Evolutionary conservation across 345 rosid species (phyloP), one percentile per base, ranked within the genome.

Genomic region (Nasturtium officinale): DNA sequence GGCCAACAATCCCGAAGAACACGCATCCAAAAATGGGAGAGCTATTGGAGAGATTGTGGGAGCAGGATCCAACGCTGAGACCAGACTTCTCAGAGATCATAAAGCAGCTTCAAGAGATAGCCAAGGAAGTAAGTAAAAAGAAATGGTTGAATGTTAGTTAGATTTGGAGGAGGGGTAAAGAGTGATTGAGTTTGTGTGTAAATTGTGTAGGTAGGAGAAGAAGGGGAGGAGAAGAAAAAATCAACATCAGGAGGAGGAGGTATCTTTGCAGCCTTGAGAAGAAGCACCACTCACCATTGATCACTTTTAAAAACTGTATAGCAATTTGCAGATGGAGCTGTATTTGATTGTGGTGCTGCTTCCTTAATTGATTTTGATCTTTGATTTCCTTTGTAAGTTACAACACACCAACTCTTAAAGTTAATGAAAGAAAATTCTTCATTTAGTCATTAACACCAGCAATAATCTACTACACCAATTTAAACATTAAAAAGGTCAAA

Each of bases 11-110:
- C 3, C 96, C 96, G 0, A 86, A 87, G 82, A 53, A 86, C 67
- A 84, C 87, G 37, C 83, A 79, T 65, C 87, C 91, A 2, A 89
- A 82, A 81, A 76, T 95, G 35, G 74, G 76, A 42, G 96, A 83
- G 74, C 80, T 95, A 46, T 84, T 95, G 32, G 87, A 84, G 79
- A 88, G 78, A 79, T 81, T 85, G 71, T 95, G 99, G 99, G 89
- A 89, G 74, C 86, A 91, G 83, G 97, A 95, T 85, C 91, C 99
- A 42, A 73, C 83, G 38, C 35, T 54, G 67, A 89, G 99, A 81
- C 99, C 99, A 7, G 96, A 91, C 75, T 95, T 95, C 61, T 77
- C 93, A 1, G 96, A 91, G 84, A 86, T 89, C 12, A 84, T 77
- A 47, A 89, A 77, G 69, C 83, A 81, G 74, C 84, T 95, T 46